phyloP scores from a whole-genome alignment of 768 basidiomycete species.

The Lactifluus subvellereus region DNA sequence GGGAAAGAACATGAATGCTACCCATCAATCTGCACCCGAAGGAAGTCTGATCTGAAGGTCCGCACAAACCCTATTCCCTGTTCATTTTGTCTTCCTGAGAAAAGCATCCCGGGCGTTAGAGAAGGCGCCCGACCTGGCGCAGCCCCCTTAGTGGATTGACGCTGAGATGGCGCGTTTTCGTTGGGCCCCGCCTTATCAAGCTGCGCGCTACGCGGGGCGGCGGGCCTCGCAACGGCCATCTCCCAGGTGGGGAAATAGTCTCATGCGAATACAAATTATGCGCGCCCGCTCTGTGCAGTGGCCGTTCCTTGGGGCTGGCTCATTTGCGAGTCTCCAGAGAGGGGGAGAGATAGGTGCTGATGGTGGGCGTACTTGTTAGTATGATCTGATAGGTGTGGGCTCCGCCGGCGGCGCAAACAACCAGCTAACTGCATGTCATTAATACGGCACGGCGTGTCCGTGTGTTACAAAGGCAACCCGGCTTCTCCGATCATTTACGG shows the following conservation, averaged over 20 bases:
- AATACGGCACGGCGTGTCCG: neutral
- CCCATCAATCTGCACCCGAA: neutral
- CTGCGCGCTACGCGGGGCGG: conserved; percentile 10
- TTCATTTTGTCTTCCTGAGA: conserved; percentile 1
- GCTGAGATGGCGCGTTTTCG: neutral
- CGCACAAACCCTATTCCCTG: neutral
- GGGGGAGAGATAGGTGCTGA: neutral
- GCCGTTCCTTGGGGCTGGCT: neutral
- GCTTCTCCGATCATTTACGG: conserved; percentile 8
- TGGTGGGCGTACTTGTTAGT: neutral
- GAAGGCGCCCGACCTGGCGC: neutral
- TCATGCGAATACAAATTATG: neutral
- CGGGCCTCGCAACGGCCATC: neutral
- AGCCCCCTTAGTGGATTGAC: neutral
- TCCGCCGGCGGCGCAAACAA: neutral
- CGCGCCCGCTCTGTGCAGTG: neutral
- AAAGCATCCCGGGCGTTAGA: neutral
- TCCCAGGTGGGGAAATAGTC: neutral
- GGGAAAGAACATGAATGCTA: neutral
- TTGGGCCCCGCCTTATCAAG: neutral
- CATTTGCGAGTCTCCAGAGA: neutral
- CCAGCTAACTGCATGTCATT: neutral
- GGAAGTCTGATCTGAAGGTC: neutral
- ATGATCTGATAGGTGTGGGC: neutral
- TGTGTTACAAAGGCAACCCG: neutral